These are phyloP conservation scores for Macroventuria anomochaeta DNA, from an alignment of 2,329 filamentous ascomycete genomes.

Conservation along the genomic window DNA sequence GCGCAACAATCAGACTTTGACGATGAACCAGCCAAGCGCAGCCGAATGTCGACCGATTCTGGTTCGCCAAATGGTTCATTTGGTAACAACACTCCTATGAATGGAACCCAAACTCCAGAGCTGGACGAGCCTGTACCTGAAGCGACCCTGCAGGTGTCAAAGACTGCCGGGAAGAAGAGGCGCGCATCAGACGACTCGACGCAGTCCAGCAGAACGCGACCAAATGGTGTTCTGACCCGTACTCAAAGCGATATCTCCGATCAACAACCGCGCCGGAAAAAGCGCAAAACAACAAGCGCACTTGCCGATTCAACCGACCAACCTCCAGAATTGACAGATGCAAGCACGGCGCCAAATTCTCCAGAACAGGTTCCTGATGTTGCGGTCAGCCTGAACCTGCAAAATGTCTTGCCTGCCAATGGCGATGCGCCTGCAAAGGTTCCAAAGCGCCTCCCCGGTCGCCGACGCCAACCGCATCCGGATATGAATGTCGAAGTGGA, in stretches of 20 bases:
- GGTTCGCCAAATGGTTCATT: conserved; percentile 46
- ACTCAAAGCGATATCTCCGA: conserved; percentile 47
- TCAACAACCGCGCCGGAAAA: conserved; percentile 45
- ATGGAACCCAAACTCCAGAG: conserved; percentile 37
- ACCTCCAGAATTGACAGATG: conserved; percentile 47
- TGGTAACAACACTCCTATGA: conserved; percentile 39
- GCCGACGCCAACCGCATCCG: conserved; percentile 56
- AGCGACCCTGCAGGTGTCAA: conserved; percentile 29
- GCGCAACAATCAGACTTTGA: conserved; percentile 42
- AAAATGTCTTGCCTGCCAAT: conserved; percentile 45
- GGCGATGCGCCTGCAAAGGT: conserved; percentile 46
- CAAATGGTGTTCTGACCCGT: conserved; percentile 44
- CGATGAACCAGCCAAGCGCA: conserved; percentile 49
- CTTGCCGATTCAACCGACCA: conserved; percentile 38
- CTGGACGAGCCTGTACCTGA: conserved; percentile 27
- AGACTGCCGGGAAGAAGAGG: conserved; percentile 39
- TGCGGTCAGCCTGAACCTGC: conserved; percentile 39
- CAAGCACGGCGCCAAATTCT: conserved; percentile 44
- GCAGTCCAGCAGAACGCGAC: conserved; percentile 41
- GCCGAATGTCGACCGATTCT: conserved; percentile 47
- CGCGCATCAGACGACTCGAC: conserved; percentile 44
- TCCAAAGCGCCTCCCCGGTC: conserved; percentile 50
- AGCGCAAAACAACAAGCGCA: conserved; percentile 41
- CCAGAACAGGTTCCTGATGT: conserved; percentile 47
- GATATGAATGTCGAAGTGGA: conserved; percentile 55